A percentile compares a stretch with the other conserved stretches of the same genome.
Evolutionary conservation across 768 basidiomycete genomes (phyloP).

Genomic region (Multifurca ochricompacta): DNA sequence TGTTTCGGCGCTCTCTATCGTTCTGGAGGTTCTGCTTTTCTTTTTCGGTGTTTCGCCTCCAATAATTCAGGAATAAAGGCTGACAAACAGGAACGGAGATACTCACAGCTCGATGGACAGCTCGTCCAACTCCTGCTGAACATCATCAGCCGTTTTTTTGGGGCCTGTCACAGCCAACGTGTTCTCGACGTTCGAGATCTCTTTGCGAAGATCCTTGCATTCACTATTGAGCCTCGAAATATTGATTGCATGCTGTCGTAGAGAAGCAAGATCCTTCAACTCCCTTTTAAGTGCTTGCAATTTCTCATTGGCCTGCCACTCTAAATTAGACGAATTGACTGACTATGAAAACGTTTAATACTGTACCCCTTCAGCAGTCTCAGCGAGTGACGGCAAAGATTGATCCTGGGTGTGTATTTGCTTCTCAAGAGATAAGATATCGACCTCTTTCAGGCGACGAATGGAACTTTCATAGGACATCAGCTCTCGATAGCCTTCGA

Average conservation of each 20-base stretch:
- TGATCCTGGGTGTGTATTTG: constrained; percentile 52
- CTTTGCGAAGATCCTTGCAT: constrained; percentile 48
- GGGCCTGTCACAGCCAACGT: constrained; percentile 68
- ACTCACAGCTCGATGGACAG: constrained; percentile 61
- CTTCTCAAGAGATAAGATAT: constrained; percentile 60
- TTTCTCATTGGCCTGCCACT: constrained; percentile 41
- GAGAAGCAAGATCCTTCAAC: constrained; percentile 46
- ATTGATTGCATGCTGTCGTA: constrained; percentile 56
- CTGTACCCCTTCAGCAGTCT: constrained; percentile 55
- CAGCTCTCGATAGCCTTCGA: constrained; percentile 50
- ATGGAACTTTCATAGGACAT: constrained; percentile 47
- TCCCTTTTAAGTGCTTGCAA: constrained; percentile 49
- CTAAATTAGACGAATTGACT: constrained; percentile 1
- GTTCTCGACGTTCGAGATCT: constrained; percentile 56
- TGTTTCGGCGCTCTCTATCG: constrained; percentile 57
- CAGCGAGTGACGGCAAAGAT: constrained; percentile 43
- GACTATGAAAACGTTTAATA: neutral
- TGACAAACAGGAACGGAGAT: neutral
- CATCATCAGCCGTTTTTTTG: constrained; percentile 75
- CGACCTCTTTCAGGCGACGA: constrained; percentile 46
- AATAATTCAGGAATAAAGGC: neutral
- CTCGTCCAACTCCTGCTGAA: constrained; percentile 67
- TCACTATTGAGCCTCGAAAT: constrained; percentile 55
- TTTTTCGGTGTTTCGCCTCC: constrained; percentile 58
- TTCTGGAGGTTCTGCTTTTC: constrained; percentile 47